Evolutionary conservation across 73 alveolate genomes (phyloP).

Genomic region (Tetrahymena borealis): DNA sequence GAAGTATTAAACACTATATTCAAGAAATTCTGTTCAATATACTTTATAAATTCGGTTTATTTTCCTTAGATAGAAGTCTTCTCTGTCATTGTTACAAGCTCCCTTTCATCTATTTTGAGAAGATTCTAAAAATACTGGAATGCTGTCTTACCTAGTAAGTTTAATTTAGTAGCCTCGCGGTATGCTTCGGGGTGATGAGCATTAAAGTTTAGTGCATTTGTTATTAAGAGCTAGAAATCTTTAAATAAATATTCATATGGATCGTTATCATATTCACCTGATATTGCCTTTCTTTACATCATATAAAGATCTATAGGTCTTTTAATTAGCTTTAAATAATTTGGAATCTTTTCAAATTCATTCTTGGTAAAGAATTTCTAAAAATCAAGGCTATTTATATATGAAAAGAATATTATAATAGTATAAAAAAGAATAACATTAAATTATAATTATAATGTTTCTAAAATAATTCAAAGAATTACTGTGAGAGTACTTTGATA

Average conservation of each 20-base stretch:
- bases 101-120: not conserved
- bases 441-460: not conserved
- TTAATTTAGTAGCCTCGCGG: not conserved
- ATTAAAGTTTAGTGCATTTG: not conserved
- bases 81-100: not conserved
- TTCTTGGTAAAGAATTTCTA: not conserved
- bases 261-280: not conserved
- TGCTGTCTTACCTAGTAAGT: not conserved
- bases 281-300: not conserved
- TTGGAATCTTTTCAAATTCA: not conserved
- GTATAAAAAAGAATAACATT: too few relatives aligned
- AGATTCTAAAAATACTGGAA: not conserved
- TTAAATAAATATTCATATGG: not conserved
- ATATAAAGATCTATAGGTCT: not conserved
- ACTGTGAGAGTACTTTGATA: not conserved
- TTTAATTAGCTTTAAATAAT: not conserved
- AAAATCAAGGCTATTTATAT: not conserved
- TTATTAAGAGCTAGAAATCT: not conserved
- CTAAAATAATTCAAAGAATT: not conserved
- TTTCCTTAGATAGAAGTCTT: not conserved
- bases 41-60: not conserved
- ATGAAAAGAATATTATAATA: too few relatives aligned
- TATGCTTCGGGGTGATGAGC: not conserved
- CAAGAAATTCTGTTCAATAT: not conserved
- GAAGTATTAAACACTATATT: not conserved